Evolutionary conservation across 495 filamentous ascomycete genomes (phyloP).

Genomic region (Aspergillus bridgeri): DNA sequence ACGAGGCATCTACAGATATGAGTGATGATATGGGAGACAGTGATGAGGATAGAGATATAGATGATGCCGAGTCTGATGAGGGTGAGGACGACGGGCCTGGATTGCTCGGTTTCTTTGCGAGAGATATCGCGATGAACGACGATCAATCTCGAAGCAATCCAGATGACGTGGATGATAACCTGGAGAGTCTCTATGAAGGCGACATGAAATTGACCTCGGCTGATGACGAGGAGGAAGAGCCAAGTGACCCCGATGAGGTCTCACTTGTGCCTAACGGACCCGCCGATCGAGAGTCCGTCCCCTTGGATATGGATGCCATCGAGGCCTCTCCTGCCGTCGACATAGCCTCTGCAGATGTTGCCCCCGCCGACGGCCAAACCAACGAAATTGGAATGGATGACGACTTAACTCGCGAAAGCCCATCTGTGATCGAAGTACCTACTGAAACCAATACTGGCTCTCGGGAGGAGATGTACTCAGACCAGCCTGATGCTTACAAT

Average conservation of each 20-base stretch:
- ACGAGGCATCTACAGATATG: constrained; percentile 80
- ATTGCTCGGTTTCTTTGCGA: constrained; percentile 64
- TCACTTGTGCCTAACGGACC: constrained; percentile 44
- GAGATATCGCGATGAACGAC: constrained; percentile 29
- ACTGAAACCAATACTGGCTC: constrained; percentile 1
- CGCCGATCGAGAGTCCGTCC: constrained; percentile 6
- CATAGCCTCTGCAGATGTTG: constrained; percentile 11
- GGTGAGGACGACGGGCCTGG: constrained; percentile 54
- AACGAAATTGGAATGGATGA: constrained; percentile 5
- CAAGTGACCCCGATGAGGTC: constrained; percentile 45
- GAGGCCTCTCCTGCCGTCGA: constrained; percentile 11
- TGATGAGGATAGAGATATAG: constrained; percentile 43
- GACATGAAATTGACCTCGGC: constrained; percentile 18
- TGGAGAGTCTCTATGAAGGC: constrained; percentile 23
- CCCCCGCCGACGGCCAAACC: not conserved
- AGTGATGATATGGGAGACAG: constrained; percentile 75
- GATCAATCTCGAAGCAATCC: constrained; percentile 33
- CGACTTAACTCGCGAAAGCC: constrained; percentile 8
- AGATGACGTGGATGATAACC: constrained; percentile 23
- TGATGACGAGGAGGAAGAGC: constrained; percentile 24
- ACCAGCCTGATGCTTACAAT: constrained; percentile 22
- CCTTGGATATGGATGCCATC: constrained; percentile 3
- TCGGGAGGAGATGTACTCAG: constrained; percentile 11
- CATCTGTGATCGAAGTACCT: not conserved
- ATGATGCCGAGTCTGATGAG: constrained; percentile 46